Conservation (phyloP, 179 eudicot genomes). For the Patellifolia procumbens region DNA sequence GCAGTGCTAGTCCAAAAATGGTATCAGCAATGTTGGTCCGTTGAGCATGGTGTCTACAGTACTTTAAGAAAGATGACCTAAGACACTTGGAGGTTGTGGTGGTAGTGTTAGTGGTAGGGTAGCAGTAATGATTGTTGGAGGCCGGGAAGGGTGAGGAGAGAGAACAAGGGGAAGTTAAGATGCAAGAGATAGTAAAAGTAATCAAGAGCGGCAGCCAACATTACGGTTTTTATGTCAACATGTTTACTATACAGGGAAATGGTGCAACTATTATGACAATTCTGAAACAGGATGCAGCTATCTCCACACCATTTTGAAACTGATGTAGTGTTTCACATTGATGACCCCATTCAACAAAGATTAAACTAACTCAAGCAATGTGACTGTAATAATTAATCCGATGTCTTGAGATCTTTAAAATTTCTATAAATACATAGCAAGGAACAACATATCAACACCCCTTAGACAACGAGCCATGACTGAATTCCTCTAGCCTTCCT, state of each 20-base stretch:
- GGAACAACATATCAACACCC: background rate
- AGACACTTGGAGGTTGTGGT: background rate
- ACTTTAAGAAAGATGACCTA: background rate
- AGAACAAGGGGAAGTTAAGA: background rate
- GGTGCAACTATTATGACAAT: conserved; percentile 6
- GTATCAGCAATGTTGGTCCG: background rate
- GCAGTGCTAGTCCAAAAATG: background rate
- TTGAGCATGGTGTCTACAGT: background rate
- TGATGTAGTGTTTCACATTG: background rate
- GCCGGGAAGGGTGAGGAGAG: background rate
- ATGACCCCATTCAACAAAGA: background rate
- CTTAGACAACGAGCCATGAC: background rate
- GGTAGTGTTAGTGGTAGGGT: background rate
- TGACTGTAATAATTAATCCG: background rate
- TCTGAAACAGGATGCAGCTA: background rate
- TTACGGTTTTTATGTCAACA: background rate
- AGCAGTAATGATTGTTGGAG: background rate
- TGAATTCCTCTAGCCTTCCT: background rate
- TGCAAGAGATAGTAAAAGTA: background rate
- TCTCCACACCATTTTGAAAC: background rate
- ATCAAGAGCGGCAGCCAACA: background rate
- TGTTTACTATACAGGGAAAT: background rate
- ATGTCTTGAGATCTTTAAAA: background rate
- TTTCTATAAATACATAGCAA: background rate
- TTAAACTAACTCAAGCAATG: background rate